Evolutionary conservation across 768 basidiomycete species (phyloP).

Genomic region (Amanita fuliginea): DNA sequence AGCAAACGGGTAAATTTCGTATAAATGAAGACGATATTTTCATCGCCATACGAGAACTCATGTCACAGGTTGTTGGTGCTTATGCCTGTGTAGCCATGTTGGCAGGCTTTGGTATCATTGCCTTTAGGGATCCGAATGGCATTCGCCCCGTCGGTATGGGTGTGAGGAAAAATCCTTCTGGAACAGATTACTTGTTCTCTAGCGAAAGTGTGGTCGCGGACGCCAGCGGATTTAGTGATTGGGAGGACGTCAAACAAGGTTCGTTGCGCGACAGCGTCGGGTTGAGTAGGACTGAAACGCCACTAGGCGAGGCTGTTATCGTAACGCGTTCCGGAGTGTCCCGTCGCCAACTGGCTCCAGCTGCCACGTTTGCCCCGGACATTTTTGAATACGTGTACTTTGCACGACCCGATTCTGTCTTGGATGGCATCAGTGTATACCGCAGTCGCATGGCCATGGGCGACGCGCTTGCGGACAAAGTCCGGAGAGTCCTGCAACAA

Average conservation of each 20-base stretch:
- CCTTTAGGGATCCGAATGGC: slow-evolving; percentile 96
- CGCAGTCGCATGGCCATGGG: slow-evolving; percentile 99
- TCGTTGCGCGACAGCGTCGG: slow-evolving; percentile 11
- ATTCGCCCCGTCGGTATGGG: slow-evolving; percentile 91
- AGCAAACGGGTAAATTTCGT: slow-evolving; percentile 97
- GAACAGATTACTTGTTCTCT: slow-evolving; percentile 81
- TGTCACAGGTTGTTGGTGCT: slow-evolving; percentile 81
- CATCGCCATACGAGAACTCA: slow-evolving; percentile 82
- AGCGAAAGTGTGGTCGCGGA: slow-evolving; percentile 97
- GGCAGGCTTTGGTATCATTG: slow-evolving; percentile 96
- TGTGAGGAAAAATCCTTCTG: slow-evolving; percentile 43
- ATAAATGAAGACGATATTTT: slow-evolving; percentile 99
- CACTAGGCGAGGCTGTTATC: slow-evolving; percentile 85
- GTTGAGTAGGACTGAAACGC: neutral
- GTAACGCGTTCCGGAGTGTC: slow-evolving; percentile 76
- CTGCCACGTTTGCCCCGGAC: slow-evolving; percentile 83
- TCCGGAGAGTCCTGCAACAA: slow-evolving; percentile 57
- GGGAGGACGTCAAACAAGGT: slow-evolving; percentile 93
- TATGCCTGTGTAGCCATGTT: slow-evolving; percentile 99
- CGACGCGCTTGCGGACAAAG: slow-evolving; percentile 84
- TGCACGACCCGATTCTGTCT: slow-evolving; percentile 93
- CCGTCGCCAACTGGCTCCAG: slow-evolving; percentile 59
- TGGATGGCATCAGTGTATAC: slow-evolving; percentile 96
- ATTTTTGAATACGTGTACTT: slow-evolving; percentile 99
- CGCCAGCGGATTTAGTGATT: slow-evolving; percentile 81